Evolutionary conservation across 179 eudicot species (phyloP).

Genomic region (Pouteria campechiana): DNA sequence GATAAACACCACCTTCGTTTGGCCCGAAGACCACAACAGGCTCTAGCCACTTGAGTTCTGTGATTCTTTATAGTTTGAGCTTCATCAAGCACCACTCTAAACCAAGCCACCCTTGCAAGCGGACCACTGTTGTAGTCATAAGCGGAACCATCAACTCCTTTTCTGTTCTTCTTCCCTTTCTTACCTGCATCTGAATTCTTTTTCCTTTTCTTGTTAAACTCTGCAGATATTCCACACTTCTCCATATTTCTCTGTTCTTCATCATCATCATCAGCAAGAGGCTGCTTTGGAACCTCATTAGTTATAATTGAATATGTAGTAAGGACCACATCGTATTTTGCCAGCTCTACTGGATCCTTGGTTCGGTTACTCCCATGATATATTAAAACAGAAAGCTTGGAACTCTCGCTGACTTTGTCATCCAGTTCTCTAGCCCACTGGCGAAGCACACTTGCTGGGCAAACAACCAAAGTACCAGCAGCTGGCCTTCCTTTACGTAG

Average conservation of each 20-base stretch:
- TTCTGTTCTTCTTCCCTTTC: slow-evolving; percentile 68
- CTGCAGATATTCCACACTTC: slow-evolving; percentile 50
- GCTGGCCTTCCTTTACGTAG: slow-evolving; percentile 51
- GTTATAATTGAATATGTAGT: slow-evolving; percentile 90
- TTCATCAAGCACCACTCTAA: slow-evolving; percentile 92
- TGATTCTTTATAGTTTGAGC: slow-evolving; percentile 96
- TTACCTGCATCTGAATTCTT: slow-evolving; percentile 23
- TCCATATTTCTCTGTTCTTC: slow-evolving; percentile 59
- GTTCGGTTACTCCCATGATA: slow-evolving; percentile 95
- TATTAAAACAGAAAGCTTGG: slow-evolving; percentile 48
- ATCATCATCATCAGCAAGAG: slow-evolving; percentile 74
- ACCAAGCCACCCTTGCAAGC: slow-evolving; percentile 82
- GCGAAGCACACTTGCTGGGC: slow-evolving; percentile 96
- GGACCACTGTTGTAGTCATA: slow-evolving; percentile 51
- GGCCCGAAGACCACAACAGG: slow-evolving; percentile 98
- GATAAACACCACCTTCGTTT: slow-evolving; percentile 97
- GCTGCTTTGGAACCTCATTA: slow-evolving; percentile 90
- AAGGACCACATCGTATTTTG: slow-evolving; percentile 75
- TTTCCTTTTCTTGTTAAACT: slow-evolving; percentile 58
- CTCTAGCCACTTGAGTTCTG: slow-evolving; percentile 90
- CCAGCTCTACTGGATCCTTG: slow-evolving; percentile 61
- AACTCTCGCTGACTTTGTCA: slow-evolving; percentile 66
- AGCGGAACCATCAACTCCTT: slow-evolving; percentile 32
- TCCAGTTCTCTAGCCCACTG: slow-evolving; percentile 93
- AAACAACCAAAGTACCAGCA: slow-evolving; percentile 93